Evolutionary conservation across 2,329 filamentous ascomycete genomes (phyloP).

Genomic region (Sphaerostilbella broomeana): DNA sequence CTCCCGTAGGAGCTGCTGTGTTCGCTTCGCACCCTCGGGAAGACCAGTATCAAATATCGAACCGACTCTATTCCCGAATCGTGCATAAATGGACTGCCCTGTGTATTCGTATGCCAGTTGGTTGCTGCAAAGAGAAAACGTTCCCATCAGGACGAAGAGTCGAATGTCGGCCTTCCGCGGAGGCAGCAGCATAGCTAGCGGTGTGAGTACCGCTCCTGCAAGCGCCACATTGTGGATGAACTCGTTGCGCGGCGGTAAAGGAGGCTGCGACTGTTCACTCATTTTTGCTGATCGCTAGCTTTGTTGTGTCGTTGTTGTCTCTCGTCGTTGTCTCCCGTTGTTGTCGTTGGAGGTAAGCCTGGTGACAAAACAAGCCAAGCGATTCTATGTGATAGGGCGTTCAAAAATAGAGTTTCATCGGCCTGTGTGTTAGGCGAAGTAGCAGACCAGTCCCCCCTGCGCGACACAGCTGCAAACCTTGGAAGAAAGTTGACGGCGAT

Average conservation of each 20-base stretch:
- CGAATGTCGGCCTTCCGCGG: slow-evolving; percentile 47
- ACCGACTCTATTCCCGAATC: slow-evolving; percentile 37
- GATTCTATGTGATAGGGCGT: too few species aligned
- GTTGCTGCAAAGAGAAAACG: slow-evolving; percentile 47
- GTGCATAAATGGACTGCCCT: slow-evolving; percentile 44
- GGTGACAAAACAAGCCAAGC: too few species aligned
- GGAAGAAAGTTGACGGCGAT: too few species aligned
- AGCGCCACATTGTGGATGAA: slow-evolving; percentile 44
- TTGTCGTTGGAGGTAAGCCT: too few species aligned
- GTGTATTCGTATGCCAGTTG: slow-evolving; percentile 52
- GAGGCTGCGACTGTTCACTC: slow-evolving; percentile 23
- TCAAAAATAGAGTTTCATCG: too few species aligned
- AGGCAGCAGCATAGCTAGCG: slow-evolving; percentile 44
- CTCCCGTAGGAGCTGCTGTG: slow-evolving; percentile 40
- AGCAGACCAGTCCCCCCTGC: too few species aligned
- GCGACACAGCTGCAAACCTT: too few species aligned
- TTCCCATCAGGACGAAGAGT: slow-evolving; percentile 42
- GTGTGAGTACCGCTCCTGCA: slow-evolving; percentile 40
- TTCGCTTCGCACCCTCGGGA: slow-evolving; percentile 47
- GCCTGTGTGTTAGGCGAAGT: too few species aligned
- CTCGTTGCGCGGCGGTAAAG: slow-evolving; percentile 28
- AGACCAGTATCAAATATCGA: slow-evolving; percentile 47
- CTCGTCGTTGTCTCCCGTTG: too few species aligned
- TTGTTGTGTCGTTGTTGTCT: too few species aligned
- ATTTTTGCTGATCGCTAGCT: too few species aligned